Conservation (phyloP, 2,329 filamentous ascomycete species). For the Neofusicoccum laricinum region DNA sequence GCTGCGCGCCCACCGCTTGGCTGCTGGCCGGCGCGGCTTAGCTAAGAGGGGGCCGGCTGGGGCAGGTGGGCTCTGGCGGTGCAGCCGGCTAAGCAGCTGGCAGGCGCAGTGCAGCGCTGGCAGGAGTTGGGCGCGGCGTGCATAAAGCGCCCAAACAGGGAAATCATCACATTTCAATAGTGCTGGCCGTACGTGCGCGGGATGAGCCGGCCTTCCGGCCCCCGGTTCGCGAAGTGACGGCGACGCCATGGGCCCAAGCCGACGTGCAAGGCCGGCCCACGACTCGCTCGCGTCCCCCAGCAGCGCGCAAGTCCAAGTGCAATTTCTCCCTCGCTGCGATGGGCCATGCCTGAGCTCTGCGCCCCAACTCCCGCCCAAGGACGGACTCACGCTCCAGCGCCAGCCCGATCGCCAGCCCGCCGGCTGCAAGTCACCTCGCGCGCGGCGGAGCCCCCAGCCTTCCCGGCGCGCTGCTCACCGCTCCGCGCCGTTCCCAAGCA, state of each 20-base stretch:
- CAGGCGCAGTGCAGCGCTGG: background rate
- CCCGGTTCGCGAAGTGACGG: slow-evolving; percentile 1
- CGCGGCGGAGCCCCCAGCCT: slow-evolving; percentile 6
- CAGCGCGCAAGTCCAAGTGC: background rate
- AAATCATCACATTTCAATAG: slow-evolving; percentile 14
- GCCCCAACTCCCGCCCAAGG: background rate
- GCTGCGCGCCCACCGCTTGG: background rate
- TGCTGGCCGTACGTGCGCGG: slow-evolving; percentile 4
- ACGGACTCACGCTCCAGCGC: background rate
- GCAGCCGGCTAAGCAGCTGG: background rate
- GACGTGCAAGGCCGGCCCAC: background rate
- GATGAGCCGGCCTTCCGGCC: slow-evolving; percentile 11
- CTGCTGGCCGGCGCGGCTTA: background rate
- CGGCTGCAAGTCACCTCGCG: slow-evolving; percentile 4
- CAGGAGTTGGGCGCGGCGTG: background rate
- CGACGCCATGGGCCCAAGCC: background rate
- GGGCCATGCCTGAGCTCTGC: background rate
- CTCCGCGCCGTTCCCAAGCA: background rate
- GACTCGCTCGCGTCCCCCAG: slow-evolving; percentile 5
- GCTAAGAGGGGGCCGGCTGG: background rate
- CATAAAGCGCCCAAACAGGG: slow-evolving; percentile 13
- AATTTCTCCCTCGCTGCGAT: slow-evolving; percentile 11
- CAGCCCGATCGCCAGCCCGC: slow-evolving; percentile 9
- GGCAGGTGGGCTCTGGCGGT: background rate
- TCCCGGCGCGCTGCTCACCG: slow-evolving; percentile 11